Conservation (phyloP, 768 basidiomycete species). For the Mycena polygramma region DNA sequence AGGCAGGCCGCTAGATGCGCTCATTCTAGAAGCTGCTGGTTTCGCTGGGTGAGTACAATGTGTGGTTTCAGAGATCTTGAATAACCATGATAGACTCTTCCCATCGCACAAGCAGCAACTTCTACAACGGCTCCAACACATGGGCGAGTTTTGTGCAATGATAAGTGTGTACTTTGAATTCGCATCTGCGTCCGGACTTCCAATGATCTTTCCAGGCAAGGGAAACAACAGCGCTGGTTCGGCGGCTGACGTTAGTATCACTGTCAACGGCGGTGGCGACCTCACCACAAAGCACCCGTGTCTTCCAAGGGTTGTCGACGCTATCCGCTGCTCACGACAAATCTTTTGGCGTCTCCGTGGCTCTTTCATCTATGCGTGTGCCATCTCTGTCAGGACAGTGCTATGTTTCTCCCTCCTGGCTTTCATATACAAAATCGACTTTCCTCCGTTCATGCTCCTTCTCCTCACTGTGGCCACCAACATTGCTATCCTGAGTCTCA, state of each 20-base stretch:
- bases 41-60: constrained; percentile 71
- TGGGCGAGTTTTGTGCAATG: constrained; percentile 97
- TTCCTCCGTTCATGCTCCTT: constrained; percentile 99
- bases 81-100: constrained; percentile 73
- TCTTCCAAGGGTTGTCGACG: constrained; percentile 97
- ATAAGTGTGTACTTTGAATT: constrained; percentile 64
- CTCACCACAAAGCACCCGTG: constrained; percentile 97
- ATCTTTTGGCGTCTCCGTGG: constrained; percentile 99
- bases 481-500: constrained; percentile 97
- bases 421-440: constrained; percentile 95
- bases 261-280: constrained; percentile 97
- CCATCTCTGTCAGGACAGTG: constrained; percentile 97
- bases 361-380: constrained; percentile 95
- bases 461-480: constrained; percentile 96
- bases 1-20: constrained; percentile 77
- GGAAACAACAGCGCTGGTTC: constrained; percentile 97
- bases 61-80: neutral
- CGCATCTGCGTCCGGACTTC: neutral
- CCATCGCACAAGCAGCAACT: constrained; percentile 99
- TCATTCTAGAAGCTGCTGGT: constrained; percentile 99
- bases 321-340: constrained; percentile 95
- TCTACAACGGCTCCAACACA: constrained; percentile 95
- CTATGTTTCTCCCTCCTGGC: constrained; percentile 95
- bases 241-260: constrained; percentile 98
- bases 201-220: constrained; percentile 55